phyloP scores from a whole-genome alignment of 768 basidiomycete species.

The Clitopilus passeckerianus region DNA sequence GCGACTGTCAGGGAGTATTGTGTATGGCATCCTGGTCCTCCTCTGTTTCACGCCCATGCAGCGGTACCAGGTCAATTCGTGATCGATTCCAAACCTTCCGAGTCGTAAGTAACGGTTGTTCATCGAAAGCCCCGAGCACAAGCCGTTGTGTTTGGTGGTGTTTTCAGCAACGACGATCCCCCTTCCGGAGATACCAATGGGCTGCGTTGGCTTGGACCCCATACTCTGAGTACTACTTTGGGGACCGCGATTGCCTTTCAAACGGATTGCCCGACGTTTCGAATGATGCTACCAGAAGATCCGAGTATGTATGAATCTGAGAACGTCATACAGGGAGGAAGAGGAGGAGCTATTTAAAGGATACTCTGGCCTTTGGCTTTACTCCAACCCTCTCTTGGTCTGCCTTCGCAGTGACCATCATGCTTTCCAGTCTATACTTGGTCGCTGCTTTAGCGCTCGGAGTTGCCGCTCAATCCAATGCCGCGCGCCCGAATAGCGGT shows the following conservation, averaged over 20 bases:
- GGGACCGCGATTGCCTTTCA: background rate
- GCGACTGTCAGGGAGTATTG: background rate
- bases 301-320: background rate
- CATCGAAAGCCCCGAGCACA: background rate
- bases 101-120: background rate
- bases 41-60: background rate
- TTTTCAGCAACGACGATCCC: background rate
- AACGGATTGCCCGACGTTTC: background rate
- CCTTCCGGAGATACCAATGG: background rate
- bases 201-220: background rate
- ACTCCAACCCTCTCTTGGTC: background rate
- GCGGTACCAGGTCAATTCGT: background rate
- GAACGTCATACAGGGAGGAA: background rate
- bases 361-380: background rate
- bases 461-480: background rate
- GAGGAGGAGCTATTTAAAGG: background rate
- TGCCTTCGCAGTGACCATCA: background rate
- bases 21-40: background rate
- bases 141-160: background rate
- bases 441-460: background rate
- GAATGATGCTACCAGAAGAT: background rate
- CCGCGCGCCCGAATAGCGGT: constrained; percentile 1
- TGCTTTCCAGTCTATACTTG: background rate
- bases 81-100: background rate
- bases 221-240: background rate